phyloP scores from a whole-genome alignment of 345 rosid genomes.

The Gynandropsis gynandra region DNA sequence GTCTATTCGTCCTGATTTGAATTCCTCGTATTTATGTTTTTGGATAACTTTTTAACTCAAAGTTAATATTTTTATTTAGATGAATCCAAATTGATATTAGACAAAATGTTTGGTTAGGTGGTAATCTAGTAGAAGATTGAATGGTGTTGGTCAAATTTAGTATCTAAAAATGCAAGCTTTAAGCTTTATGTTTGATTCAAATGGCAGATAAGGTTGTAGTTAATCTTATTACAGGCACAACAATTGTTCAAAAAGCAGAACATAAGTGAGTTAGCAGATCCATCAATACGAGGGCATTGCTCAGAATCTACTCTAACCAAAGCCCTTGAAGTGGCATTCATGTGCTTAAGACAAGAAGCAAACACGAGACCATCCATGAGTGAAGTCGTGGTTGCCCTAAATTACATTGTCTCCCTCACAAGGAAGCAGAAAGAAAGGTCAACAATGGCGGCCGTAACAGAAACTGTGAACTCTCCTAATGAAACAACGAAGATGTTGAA shows the following conservation, averaged over 20 bases:
- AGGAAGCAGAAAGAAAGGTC: conserved; percentile 1
- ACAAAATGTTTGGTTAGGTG: no score
- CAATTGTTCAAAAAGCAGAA: conserved; percentile 22
- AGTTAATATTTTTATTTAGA: no score
- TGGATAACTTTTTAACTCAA: no score
- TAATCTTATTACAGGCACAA: conserved; percentile 41
- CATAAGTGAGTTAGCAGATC: conserved; percentile 38
- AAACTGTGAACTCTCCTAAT: conserved; percentile 25
- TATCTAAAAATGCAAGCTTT: no score
- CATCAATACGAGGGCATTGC: conserved; percentile 33
- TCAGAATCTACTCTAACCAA: conserved; percentile 31
- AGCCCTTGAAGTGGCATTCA: conserved; percentile 44
- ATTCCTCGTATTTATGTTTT: no score
- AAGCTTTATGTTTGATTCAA: no score
- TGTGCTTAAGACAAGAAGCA: conserved; percentile 45
- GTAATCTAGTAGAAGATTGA: no score
- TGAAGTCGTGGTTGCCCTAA: conserved; percentile 46
- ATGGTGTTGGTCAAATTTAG: no score
- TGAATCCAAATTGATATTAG: no score
- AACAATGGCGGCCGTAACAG: conserved; percentile 1
- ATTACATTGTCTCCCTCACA: conserved; percentile 32
- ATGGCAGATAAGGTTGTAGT: no score
- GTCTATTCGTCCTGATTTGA: no score
- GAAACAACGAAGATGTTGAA: conserved; percentile 25
- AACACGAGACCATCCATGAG: conserved; percentile 38